Evolutionary conservation across 139 green algal genomes (phyloP), one percentile per base, ranked within the genome.

Genomic region (Picochlorum sp.): DNA sequence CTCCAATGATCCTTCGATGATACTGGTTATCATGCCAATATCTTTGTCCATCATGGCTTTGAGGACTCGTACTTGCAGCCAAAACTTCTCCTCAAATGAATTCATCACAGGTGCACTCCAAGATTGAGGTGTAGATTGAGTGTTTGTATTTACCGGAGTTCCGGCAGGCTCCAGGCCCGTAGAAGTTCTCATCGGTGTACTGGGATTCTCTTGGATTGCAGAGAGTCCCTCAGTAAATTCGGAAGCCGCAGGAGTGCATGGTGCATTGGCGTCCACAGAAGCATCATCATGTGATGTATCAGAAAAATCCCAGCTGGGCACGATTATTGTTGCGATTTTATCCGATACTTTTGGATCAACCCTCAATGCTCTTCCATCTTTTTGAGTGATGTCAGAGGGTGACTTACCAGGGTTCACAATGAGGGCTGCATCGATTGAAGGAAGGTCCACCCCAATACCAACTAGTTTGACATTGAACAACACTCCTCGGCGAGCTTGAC

Each of bases 391-490:
- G 14, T 59, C 23, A 18, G 21, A 38, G 4, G 23, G 21, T 30
- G n/a, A 34, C 13, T 59, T 30, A 14, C 13, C 15, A 38, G 23
- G 21, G 10, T 15, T 20, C 5, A 59, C 51, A n/a, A 59, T 59
- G 1, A 38, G 20, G 21, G 23, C 51, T 9, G 51, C 51, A 34
- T 59, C 51, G 4, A 59, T 59, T 59, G 21, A 30, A 28, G 51
- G 51, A 9, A 59, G 21, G 8, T 59, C 51, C 13, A 59, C 51
- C 15, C 51, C 51, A 34, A 59, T 59, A 38, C 51, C 51, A 38
- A 59, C 21, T 1, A 59, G 51, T 28, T 34, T 59, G 18, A 59
- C 51, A 59, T 59, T 59, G 51, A 59, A 59, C 2, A 59, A 8
- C 13, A 59, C 51, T 59, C n/a, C n/a, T 6, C 23, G 15, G 1